Evolutionary conservation across 495 filamentous ascomycete genomes (phyloP).

Genomic region (Trichoderma orchidacearum): DNA sequence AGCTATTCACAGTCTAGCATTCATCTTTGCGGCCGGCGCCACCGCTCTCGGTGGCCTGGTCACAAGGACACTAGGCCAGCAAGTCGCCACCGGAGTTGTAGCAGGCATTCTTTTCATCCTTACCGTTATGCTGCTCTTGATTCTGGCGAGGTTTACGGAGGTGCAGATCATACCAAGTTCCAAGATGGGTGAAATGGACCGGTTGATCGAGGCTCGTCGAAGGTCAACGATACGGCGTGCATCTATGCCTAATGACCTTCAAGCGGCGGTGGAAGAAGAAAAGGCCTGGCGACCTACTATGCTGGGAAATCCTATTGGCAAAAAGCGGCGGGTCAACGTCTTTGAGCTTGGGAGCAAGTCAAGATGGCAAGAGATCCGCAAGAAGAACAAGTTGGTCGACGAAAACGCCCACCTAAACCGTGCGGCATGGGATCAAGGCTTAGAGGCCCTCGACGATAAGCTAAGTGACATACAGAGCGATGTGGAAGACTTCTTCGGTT

Average conservation of each 20-base stretch:
- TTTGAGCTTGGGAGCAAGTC: slow-evolving; percentile 50
- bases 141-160: slow-evolving; percentile 46
- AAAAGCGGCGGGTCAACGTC: slow-evolving; percentile 49
- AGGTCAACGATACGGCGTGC: slow-evolving; percentile 23
- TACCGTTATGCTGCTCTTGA: slow-evolving; percentile 44
- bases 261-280: slow-evolving; percentile 31
- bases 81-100: slow-evolving; percentile 46
- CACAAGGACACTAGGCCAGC: slow-evolving; percentile 50
- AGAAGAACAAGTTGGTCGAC: slow-evolving; percentile 47
- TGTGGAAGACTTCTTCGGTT: slow-evolving; percentile 18
- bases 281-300: slow-evolving; percentile 51
- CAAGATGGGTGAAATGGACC: slow-evolving; percentile 35
- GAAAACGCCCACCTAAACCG: slow-evolving; percentile 23
- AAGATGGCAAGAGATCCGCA: slow-evolving; percentile 58
- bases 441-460: slow-evolving; percentile 15
- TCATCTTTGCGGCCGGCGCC: slow-evolving; percentile 48
- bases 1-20: slow-evolving; percentile 50
- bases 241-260: slow-evolving; percentile 17
- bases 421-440: slow-evolving; percentile 20
- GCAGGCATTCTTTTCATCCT: slow-evolving; percentile 47
- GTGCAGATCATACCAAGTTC: slow-evolving; percentile 52
- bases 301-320: slow-evolving; percentile 53
- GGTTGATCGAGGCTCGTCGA: slow-evolving; percentile 27
- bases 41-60: slow-evolving; percentile 47
- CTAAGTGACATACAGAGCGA: slow-evolving; percentile 13